phyloP scores from a whole-genome alignment of 2,329 filamentous ascomycete genomes.

The Colletotrichum lini region DNA sequence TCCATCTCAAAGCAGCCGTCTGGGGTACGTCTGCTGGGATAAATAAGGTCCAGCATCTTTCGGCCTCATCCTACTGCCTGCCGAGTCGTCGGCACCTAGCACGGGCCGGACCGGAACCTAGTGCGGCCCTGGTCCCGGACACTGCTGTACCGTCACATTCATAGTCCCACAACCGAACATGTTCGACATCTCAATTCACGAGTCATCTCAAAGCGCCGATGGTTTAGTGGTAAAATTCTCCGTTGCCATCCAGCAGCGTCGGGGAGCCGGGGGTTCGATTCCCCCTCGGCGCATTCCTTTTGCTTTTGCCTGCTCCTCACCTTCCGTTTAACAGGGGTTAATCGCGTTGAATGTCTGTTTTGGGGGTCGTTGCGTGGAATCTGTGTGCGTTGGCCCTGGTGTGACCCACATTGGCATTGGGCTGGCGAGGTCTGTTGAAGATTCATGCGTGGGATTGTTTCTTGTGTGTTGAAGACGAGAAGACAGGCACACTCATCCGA shows the following conservation, averaged over 20 bases:
- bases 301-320: background rate
- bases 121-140: background rate
- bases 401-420: background rate
- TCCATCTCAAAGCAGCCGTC: too few species aligned
- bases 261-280: slow-evolving; percentile 42
- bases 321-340: background rate
- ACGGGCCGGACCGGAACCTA: background rate
- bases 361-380: background rate
- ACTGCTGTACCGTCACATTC: background rate
- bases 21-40: too few species aligned
- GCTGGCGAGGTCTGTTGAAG: background rate
- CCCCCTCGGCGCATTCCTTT: slow-evolving; percentile 36
- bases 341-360: background rate
- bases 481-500: too few species aligned
- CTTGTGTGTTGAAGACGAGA: too few species aligned
- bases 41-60: too few species aligned
- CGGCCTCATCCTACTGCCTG: background rate
- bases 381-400: background rate
- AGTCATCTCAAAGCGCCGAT: slow-evolving; percentile 20
- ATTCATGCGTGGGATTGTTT: background rate
- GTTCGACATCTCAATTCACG: background rate
- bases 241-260: slow-evolving; percentile 39
- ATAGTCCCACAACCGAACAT: fast-evolving
- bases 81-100: background rate
- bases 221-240: slow-evolving; percentile 43